Conservation (phyloP, 768 basidiomycete genomes). For the Cantharellus anzutake region DNA sequence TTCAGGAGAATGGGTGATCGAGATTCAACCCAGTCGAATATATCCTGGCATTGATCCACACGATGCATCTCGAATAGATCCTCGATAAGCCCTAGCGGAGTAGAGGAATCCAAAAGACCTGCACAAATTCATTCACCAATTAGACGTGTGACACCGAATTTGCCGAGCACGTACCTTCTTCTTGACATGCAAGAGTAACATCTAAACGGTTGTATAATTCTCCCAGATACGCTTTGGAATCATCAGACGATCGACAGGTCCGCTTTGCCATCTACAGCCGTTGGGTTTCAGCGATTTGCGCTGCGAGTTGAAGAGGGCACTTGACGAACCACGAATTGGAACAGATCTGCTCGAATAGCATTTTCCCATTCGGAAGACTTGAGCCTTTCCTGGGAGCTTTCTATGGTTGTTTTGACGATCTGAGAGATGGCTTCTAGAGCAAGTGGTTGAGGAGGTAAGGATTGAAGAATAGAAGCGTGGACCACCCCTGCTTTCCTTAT, state of each 20-base stretch:
- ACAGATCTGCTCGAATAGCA: not conserved
- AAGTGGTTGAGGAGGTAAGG: not conserved
- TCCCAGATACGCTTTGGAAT: not conserved
- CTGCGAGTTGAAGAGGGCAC: not conserved
- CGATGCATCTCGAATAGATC: not conserved
- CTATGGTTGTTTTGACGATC: not conserved
- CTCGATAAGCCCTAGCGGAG: not conserved
- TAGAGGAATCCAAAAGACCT: not conserved
- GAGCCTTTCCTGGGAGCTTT: not conserved
- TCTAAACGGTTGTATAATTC: not conserved
- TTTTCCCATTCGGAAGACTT: not conserved
- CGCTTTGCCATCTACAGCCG: not conserved
- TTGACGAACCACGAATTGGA: not conserved
- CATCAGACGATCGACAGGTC: not conserved
- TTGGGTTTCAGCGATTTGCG: not conserved
- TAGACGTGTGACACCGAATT: not conserved
- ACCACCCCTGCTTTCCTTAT: not conserved
- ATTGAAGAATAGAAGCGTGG: not conserved
- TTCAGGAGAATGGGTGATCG: not conserved
- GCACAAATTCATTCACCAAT: not conserved
- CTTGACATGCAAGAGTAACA: not conserved
- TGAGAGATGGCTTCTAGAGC: not conserved
- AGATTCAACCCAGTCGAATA: not conserved
- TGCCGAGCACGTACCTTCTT: not conserved
- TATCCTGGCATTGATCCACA: not conserved